phyloP scores from a whole-genome alignment of 371 early-diverging fungal genomes.

The Zychaea mexicana region DNA sequence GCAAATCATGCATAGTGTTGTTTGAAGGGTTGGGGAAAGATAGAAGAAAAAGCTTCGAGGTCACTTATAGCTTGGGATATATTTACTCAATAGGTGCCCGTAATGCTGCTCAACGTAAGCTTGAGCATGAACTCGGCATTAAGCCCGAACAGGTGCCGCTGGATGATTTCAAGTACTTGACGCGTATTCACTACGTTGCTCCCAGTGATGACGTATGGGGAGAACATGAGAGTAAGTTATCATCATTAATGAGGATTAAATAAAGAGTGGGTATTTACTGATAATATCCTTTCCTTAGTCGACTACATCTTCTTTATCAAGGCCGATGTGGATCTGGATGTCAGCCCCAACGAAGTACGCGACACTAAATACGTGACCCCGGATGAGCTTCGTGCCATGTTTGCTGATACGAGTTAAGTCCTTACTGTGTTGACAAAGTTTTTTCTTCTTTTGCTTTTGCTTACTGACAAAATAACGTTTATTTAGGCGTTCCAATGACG shows the following conservation, averaged over 20 bases:
- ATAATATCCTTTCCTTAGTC: slow-evolving; percentile 44
- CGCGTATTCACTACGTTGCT: slow-evolving; percentile 94
- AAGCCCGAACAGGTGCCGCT: slow-evolving; percentile 74
- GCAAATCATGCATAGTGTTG: too few species aligned
- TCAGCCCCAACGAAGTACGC: slow-evolving; percentile 86
- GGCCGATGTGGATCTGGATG: slow-evolving; percentile 65
- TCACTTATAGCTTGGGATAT: not conserved
- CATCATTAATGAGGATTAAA: not conserved
- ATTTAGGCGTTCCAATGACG: slow-evolving; percentile 69
- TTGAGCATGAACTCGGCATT: slow-evolving; percentile 96
- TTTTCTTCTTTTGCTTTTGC: not conserved
- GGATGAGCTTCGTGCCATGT: slow-evolving; percentile 74
- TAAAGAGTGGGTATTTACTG: too few species aligned
- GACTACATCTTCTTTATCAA: slow-evolving; percentile 89
- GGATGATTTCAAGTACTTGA: slow-evolving; percentile 86
- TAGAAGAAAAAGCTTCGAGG: not conserved
- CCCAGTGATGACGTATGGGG: slow-evolving; percentile 96
- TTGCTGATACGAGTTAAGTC: slow-evolving; percentile 60
- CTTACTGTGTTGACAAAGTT: not conserved
- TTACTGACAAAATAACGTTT: not conserved
- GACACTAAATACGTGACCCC: slow-evolving; percentile 73
- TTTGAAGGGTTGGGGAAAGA: too few species aligned
- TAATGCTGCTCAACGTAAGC: slow-evolving; percentile 77
- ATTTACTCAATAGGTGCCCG: slow-evolving; percentile 41
- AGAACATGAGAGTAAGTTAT: slow-evolving; percentile 85